phyloP scores from a whole-genome alignment of 148 eudicot species.

The Pouteria glomerata region DNA sequence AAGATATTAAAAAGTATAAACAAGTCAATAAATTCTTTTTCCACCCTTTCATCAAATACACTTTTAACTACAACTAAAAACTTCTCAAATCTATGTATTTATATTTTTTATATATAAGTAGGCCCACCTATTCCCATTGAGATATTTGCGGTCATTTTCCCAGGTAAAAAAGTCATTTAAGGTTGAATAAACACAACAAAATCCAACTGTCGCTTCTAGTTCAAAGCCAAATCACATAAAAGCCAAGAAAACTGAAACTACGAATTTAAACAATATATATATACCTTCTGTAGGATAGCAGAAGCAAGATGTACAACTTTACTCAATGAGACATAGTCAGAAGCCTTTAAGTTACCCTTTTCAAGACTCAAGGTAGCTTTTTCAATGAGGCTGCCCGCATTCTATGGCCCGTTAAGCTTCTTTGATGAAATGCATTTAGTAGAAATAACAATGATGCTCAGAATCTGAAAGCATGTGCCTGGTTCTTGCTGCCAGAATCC shows the following conservation, averaged over 20 bases:
- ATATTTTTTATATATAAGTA: not conserved
- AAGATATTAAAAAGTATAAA: not conserved
- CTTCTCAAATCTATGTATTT: not conserved
- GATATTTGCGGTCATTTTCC: not conserved
- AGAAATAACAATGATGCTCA: not conserved
- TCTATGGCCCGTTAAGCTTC: not conserved
- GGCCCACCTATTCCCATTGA: not conserved
- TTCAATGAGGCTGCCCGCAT: not conserved
- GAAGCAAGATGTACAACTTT: not conserved
- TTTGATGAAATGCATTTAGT: too few relatives aligned
- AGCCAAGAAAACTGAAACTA: conserved; percentile 3
- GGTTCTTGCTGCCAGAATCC: too few relatives aligned
- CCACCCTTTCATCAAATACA: not conserved
- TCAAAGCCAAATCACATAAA: not conserved
- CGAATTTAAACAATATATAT: not conserved
- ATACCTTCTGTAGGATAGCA: not conserved
- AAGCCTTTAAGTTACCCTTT: not conserved
- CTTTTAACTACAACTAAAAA: not conserved
- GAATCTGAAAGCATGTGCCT: not conserved
- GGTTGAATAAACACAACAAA: not conserved
- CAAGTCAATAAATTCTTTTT: not conserved
- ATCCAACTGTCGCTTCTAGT: not conserved
- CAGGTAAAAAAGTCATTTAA: not conserved
- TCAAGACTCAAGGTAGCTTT: not conserved
- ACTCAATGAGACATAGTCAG: not conserved